Percentiles rank a stretch among this genome's conserved stretches.
Conservation (phyloP, 2,329 filamentous ascomycete species). For the Helicocarpus griseus region DNA sequence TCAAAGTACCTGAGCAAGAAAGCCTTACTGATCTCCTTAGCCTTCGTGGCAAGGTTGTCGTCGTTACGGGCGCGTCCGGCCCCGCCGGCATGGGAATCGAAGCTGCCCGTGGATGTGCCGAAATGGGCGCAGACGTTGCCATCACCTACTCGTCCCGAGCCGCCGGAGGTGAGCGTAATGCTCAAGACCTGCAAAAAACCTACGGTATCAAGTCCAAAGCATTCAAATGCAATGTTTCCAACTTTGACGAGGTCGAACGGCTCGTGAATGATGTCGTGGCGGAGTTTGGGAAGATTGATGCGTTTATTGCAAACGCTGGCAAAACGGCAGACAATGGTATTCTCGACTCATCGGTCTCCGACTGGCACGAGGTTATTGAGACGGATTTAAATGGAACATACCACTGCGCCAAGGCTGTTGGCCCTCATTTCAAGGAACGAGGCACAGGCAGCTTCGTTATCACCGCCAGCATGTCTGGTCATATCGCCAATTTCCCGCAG, state of each 20-base stretch:
- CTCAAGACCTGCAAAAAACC: slow-evolving; percentile 48
- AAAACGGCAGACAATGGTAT: slow-evolving; percentile 60
- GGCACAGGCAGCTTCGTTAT: slow-evolving; percentile 56
- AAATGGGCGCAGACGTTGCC: slow-evolving; percentile 55
- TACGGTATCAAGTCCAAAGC: slow-evolving; percentile 58
- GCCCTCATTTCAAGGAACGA: slow-evolving; percentile 62
- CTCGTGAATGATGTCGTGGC: slow-evolving; percentile 50
- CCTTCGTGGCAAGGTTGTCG: slow-evolving; percentile 35
- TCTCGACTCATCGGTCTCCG: slow-evolving; percentile 59
- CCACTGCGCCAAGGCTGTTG: slow-evolving; percentile 82
- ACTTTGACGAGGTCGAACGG: slow-evolving; percentile 47
- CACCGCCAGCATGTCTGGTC: slow-evolving; percentile 53
- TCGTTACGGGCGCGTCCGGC: slow-evolving; percentile 44
- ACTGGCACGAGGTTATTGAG: slow-evolving; percentile 68
- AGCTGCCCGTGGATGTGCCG: slow-evolving; percentile 54
- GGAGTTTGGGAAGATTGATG: slow-evolving; percentile 63
- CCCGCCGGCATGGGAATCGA: slow-evolving; percentile 60
- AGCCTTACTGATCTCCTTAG: slow-evolving; percentile 24
- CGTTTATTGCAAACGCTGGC: slow-evolving; percentile 61
- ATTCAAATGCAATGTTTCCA: slow-evolving; percentile 55
- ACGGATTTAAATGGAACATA: slow-evolving; percentile 81
- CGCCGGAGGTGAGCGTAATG: slow-evolving; percentile 56
- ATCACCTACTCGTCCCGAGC: slow-evolving; percentile 58
- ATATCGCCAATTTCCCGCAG: slow-evolving; percentile 50
- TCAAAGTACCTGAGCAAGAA: slow-evolving; percentile 12